phyloP scores from a whole-genome alignment of 805 yeast genomes.

The Ogataea methylovora region DNA sequence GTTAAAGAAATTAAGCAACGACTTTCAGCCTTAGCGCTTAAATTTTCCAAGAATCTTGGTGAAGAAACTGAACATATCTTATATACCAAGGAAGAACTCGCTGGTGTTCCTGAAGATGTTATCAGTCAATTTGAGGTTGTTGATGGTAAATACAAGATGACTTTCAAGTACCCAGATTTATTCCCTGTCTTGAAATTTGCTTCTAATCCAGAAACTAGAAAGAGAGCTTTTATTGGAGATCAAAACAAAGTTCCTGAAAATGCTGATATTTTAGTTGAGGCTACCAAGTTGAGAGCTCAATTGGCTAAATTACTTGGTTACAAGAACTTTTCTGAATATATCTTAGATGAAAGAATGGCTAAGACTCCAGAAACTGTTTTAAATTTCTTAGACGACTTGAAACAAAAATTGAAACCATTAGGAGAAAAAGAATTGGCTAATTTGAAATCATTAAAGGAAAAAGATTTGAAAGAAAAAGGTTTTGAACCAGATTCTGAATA shows the following conservation, averaged over 20 bases:
- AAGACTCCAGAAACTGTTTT: slow-evolving; percentile 54
- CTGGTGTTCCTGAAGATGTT: slow-evolving; percentile 66
- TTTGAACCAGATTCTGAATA: slow-evolving; percentile 32
- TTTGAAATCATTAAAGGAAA: slow-evolving; percentile 44
- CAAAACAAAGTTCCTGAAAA: slow-evolving; percentile 64
- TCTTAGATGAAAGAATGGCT: slow-evolving; percentile 77
- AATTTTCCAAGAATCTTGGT: slow-evolving; percentile 59
- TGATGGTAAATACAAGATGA: slow-evolving; percentile 49
- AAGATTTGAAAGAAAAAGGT: slow-evolving; percentile 40
- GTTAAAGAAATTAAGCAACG: slow-evolving; percentile 53
- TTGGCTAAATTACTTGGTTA: slow-evolving; percentile 62
- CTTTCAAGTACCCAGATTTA: slow-evolving; percentile 76
- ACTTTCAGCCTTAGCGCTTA: slow-evolving; percentile 47
- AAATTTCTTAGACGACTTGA: slow-evolving; percentile 56
- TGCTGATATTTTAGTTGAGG: slow-evolving; percentile 49
- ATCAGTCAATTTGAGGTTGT: slow-evolving; percentile 48
- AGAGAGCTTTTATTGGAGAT: slow-evolving; percentile 55
- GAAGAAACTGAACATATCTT: slow-evolving; percentile 57
- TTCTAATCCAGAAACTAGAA: slow-evolving; percentile 54
- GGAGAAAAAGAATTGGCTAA: slow-evolving; percentile 47
- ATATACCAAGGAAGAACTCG: slow-evolving; percentile 58
- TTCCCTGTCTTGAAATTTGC: slow-evolving; percentile 76
- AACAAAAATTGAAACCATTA: slow-evolving; percentile 47
- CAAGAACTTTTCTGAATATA: slow-evolving; percentile 58
- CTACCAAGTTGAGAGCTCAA: slow-evolving; percentile 54